Conservation (phyloP, 1,284 basidiomycete species). For the Lignosus rhinocerotis region DNA sequence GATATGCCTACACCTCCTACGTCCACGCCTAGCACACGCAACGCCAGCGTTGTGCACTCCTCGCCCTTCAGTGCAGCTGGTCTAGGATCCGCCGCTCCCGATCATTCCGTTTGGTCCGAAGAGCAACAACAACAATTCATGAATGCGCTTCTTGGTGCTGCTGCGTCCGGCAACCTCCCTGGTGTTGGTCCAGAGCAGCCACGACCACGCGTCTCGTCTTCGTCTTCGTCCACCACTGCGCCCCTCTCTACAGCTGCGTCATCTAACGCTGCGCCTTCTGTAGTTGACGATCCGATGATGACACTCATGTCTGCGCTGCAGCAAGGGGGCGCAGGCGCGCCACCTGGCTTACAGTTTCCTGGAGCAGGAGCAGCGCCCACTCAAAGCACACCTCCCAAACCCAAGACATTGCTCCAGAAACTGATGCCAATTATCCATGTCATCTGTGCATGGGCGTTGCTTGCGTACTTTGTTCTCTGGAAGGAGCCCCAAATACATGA, state of each 20-base stretch:
- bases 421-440: slow-evolving; percentile 66
- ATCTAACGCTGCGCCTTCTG: slow-evolving; percentile 4
- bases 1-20: slow-evolving; percentile 46
- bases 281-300: slow-evolving; percentile 32
- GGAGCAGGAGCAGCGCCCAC: slow-evolving; percentile 14
- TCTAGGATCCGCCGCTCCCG: slow-evolving; percentile 34
- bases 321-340: slow-evolving; percentile 21
- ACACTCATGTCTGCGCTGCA: slow-evolving; percentile 35
- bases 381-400: slow-evolving; percentile 29
- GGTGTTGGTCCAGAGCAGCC: slow-evolving; percentile 16
- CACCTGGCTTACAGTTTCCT: slow-evolving; percentile 17
- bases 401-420: slow-evolving; percentile 54
- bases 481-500: slow-evolving; percentile 53
- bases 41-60: slow-evolving; percentile 23
- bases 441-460: slow-evolving; percentile 57
- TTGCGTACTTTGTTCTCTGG: slow-evolving; percentile 69
- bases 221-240: slow-evolving; percentile 21
- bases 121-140: slow-evolving; percentile 68
- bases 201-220: slow-evolving; percentile 10
- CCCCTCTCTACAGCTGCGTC: slow-evolving; percentile 6
- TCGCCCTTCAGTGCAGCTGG: slow-evolving; percentile 29
- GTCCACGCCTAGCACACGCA: slow-evolving; percentile 28
- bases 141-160: slow-evolving; percentile 55
- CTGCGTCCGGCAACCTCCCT: slow-evolving; percentile 9
- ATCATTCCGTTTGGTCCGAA: slow-evolving; percentile 60